Base-by-base conservation (phyloP, 129 eudicot genomes). In the Centrapalus pauciflorus region DNA sequence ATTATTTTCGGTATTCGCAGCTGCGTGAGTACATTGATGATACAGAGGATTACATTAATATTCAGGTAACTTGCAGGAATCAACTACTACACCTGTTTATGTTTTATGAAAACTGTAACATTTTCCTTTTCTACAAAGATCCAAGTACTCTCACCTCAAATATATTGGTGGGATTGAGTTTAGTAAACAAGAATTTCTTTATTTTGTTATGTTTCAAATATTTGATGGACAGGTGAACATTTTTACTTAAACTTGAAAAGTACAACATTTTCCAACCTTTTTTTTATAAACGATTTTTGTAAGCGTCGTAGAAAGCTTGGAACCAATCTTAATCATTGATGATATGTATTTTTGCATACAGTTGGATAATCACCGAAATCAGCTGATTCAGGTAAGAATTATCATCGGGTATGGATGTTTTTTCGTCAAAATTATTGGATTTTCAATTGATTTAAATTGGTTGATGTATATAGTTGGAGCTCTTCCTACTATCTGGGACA, bases 21-120 rank as follows among this genome's bases (percentile, higher is more conserved):
- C 64, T 91, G 75, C 82, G 96, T 16, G 98, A 91, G 51, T 91
- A 91, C 64, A 91, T 91, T 24, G 98, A 91, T 76, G 95, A 91
- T 83, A 91, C 98, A 2, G 98, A 91, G 73, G 98, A 91, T 66
- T 91, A 85, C 80, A 90, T 90, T 62, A 90, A 90, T 70, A 90
- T 90, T 72, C 97, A 90, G 95, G 97, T 90, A 72, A 66, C n/a
- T n/a, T n/a, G n/a, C 3, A 7, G 37, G 34, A 12, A 8, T 54
- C 12, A 34, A 48, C 55, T 11, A 59, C 55, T 52, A 55, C 46
- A 50, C 27, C 29, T 26, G n/a, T 54, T 0, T 26, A 25, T 5
- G 1, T 56, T 25, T 50, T 27, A 11, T 52, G 17, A 23, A 1
- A 21, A 50, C 17, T 20, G 7, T 4, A 56, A 5, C 62, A 24